Percentiles rank a stretch among this genome's conserved stretches.
Evolutionary conservation across 495 filamentous ascomycete genomes (phyloP).

Genomic region (Neurospora sp.): DNA sequence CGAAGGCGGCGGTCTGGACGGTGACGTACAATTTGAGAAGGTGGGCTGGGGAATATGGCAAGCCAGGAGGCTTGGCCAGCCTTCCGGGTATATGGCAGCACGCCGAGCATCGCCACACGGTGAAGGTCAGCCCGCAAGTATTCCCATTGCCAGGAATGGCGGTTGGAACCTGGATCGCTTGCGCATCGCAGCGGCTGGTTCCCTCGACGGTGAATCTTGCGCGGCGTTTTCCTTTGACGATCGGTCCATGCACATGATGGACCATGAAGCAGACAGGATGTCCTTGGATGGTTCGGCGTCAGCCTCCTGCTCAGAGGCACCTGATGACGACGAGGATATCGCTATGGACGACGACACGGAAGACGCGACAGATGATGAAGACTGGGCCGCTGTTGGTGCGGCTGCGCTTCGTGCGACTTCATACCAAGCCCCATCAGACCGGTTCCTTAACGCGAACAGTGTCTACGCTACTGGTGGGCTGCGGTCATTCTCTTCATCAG

Average conservation of each 20-base stretch:
- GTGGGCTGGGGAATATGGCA: slow-evolving; percentile 97
- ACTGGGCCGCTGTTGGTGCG: slow-evolving; percentile 87
- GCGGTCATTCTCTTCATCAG: slow-evolving; percentile 36
- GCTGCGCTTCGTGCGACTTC: slow-evolving; percentile 70
- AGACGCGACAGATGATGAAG: slow-evolving; percentile 92
- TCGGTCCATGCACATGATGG: slow-evolving; percentile 58
- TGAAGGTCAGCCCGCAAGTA: slow-evolving; percentile 47
- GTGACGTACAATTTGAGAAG: slow-evolving; percentile 87
- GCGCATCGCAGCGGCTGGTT: slow-evolving; percentile 31
- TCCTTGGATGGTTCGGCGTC: slow-evolving; percentile 68
- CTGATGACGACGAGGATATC: slow-evolving; percentile 60
- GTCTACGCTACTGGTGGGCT: slow-evolving; percentile 36
- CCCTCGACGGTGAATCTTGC: slow-evolving; percentile 28
- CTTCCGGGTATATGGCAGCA: slow-evolving; percentile 36
- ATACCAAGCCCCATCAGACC: slow-evolving; percentile 29
- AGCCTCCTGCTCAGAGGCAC: slow-evolving; percentile 64
- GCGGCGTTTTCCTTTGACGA: slow-evolving; percentile 65
- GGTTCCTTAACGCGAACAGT: slow-evolving; percentile 29
- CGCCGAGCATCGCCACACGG: slow-evolving; percentile 37
- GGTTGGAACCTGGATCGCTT: slow-evolving; percentile 38
- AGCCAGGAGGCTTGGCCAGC: slow-evolving; percentile 62
- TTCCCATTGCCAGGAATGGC: slow-evolving; percentile 53
- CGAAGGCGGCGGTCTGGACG: slow-evolving; percentile 54
- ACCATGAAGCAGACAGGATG: slow-evolving; percentile 93
- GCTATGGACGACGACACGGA: slow-evolving; percentile 56